A percentile compares a stretch with the other conserved stretches of the same genome.
phyloP scores from a whole-genome alignment of 106 monocot genomes.

The Amphibolis antarctica region DNA sequence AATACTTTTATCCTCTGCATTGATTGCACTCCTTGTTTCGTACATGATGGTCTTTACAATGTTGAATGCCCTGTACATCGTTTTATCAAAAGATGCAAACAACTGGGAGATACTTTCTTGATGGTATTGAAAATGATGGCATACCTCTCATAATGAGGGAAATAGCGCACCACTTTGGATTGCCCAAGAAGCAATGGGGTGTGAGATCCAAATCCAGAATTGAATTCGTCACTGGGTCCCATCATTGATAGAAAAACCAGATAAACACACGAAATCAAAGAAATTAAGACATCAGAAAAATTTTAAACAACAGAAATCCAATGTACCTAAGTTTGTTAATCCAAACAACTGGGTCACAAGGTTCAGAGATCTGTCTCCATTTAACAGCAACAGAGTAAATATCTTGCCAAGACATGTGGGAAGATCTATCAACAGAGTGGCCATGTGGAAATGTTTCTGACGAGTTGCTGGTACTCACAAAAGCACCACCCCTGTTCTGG shows the following conservation, averaged over 20 bases:
- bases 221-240: slow-evolving; percentile 60
- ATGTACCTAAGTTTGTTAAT: slow-evolving; percentile 70
- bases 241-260: background rate
- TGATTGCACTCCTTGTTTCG: slow-evolving; percentile 40
- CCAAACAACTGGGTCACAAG: slow-evolving; percentile 99
- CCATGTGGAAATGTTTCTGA: slow-evolving; percentile 36
- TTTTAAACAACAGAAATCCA: background rate
- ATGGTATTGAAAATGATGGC: background rate
- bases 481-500: slow-evolving; percentile 75
- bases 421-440: slow-evolving; percentile 38
- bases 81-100: background rate
- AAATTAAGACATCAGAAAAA: background rate
- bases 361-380: slow-evolving; percentile 98
- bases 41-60: slow-evolving; percentile 49
- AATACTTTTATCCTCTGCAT: slow-evolving; percentile 46
- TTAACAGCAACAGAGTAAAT: slow-evolving; percentile 71
- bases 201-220: slow-evolving; percentile 92
- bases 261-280: background rate
- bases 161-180: slow-evolving; percentile 88
- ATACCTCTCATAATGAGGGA: slow-evolving; percentile 67
- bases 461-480: slow-evolving; percentile 40
- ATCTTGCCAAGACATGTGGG: slow-evolving; percentile 56
- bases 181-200: slow-evolving; percentile 90
- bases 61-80: slow-evolving; percentile 36
- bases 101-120: background rate